These are phyloP conservation scores for Sarocladium brachiariae DNA, from an alignment of 2,329 filamentous ascomycete species.

Conservation along the genomic window DNA sequence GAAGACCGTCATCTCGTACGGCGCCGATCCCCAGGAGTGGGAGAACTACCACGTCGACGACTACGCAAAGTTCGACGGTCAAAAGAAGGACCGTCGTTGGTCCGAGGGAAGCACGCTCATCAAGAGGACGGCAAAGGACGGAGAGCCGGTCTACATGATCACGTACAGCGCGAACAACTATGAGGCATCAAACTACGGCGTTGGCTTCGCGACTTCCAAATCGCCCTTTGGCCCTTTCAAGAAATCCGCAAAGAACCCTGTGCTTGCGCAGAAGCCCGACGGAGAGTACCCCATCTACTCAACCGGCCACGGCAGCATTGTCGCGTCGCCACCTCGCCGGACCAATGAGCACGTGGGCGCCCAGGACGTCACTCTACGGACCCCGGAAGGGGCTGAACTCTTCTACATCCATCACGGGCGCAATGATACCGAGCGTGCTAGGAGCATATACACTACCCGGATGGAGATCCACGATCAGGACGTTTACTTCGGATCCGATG, in stretches of 20 bases:
- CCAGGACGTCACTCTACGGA: slow-evolving; percentile 25
- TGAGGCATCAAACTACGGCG: slow-evolving; percentile 30
- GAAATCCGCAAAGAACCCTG: slow-evolving; percentile 25
- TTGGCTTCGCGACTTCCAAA: slow-evolving; percentile 26
- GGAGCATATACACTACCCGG: slow-evolving; percentile 27
- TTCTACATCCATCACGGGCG: slow-evolving; percentile 29
- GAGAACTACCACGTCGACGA: slow-evolving; percentile 29
- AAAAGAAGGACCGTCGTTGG: slow-evolving; percentile 29
- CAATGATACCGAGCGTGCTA: slow-evolving; percentile 20
- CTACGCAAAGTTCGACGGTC: slow-evolving; percentile 25
- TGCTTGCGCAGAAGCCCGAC: slow-evolving; percentile 24
- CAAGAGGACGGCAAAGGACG: slow-evolving; percentile 14
- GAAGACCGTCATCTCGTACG: slow-evolving; percentile 29
- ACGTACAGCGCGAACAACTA: slow-evolving; percentile 28
- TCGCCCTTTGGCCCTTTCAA: slow-evolving; percentile 26
- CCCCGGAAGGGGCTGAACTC: slow-evolving; percentile 23
- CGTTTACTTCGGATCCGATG: slow-evolving; percentile 20
- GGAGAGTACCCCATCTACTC: slow-evolving; percentile 24
- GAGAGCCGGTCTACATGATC: slow-evolving; percentile 23
- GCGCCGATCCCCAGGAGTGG: slow-evolving; percentile 27
- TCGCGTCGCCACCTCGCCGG: slow-evolving; percentile 22
- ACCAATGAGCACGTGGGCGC: slow-evolving; percentile 17
- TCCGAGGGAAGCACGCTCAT: slow-evolving; percentile 28
- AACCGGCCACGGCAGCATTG: slow-evolving; percentile 27
- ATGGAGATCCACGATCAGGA: slow-evolving; percentile 20